Evolutionary conservation across 2,329 filamentous ascomycete genomes (phyloP).

Genomic region (Cytospora schulzeri): DNA sequence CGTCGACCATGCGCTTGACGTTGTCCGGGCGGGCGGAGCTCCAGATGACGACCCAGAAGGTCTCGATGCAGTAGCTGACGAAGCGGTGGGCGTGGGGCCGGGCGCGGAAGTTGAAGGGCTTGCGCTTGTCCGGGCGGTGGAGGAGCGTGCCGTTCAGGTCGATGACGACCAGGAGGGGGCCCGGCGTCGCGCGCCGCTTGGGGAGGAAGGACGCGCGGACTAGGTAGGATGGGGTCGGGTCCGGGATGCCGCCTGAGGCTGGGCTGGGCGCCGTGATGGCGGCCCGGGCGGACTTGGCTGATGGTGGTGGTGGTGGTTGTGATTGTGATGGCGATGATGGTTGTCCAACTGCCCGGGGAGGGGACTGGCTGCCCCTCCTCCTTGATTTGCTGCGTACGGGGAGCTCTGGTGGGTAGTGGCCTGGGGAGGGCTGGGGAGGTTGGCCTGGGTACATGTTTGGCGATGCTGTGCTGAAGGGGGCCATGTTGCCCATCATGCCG

Average conservation of each 20-base stretch:
- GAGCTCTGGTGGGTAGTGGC: conserved; percentile 4
- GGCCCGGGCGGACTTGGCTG: conserved; percentile 20
- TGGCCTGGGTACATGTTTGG: conserved; percentile 14
- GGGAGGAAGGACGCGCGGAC: conserved; percentile 50
- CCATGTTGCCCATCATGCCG: conserved; percentile 7
- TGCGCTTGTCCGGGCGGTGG: conserved; percentile 60
- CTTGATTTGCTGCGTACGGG: background rate
- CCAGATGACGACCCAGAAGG: conserved; percentile 86
- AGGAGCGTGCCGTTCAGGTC: conserved; percentile 94
- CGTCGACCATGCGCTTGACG: conserved; percentile 66
- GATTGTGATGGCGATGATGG: too few relatives aligned
- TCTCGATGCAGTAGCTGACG: conserved; percentile 70
- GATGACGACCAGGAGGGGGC: conserved; percentile 76
- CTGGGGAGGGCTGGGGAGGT: background rate
- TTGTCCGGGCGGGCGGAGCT: conserved; percentile 80
- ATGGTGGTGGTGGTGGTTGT: conserved; percentile 43
- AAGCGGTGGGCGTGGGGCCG: conserved; percentile 72
- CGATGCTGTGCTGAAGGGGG: conserved; percentile 10
- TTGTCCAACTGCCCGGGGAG: too few relatives aligned
- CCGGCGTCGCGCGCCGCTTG: conserved; percentile 46
- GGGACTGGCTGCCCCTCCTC: background rate
- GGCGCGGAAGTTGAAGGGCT: conserved; percentile 57
- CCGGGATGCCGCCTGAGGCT: conserved; percentile 60
- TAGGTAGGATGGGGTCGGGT: conserved; percentile 65
- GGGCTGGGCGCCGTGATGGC: conserved; percentile 38